A percentile compares a stretch with the other conserved stretches of the same genome.
Conservation (phyloP, 495 filamentous ascomycete species). For the Hypoxylon subgilvum region DNA sequence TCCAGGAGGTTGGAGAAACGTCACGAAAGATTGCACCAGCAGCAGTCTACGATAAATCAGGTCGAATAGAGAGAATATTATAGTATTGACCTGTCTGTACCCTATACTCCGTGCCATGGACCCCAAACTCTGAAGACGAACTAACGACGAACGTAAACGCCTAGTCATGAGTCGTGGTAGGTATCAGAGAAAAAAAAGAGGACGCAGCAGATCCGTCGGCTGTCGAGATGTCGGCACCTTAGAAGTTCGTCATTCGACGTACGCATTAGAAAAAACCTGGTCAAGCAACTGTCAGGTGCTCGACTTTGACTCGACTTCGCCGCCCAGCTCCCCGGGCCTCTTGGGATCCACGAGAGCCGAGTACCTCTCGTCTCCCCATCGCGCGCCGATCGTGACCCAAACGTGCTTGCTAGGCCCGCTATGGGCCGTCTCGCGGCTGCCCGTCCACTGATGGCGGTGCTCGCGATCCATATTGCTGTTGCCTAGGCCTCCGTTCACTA, state of each 20-base stretch:
- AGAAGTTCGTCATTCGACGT: not conserved
- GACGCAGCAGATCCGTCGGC: no score
- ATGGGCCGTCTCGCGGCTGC: slow-evolving; percentile 66
- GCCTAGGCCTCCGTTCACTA: slow-evolving; percentile 72
- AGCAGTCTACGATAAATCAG: no score
- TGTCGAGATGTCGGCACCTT: no score
- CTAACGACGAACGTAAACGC: slow-evolving; percentile 28
- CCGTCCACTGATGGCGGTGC: slow-evolving; percentile 68
- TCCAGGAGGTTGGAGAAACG: no score
- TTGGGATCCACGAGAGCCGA: slow-evolving; percentile 59
- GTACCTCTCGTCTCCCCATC: slow-evolving; percentile 68
- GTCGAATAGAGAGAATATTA: not conserved
- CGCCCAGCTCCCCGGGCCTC: slow-evolving; percentile 52
- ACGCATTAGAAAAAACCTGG: not conserved
- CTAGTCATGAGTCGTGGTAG: slow-evolving; percentile 29
- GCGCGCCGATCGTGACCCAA: slow-evolving; percentile 83
- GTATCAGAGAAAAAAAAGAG: slow-evolving; percentile 6
- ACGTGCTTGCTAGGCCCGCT: slow-evolving; percentile 70
- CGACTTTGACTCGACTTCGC: slow-evolving; percentile 52
- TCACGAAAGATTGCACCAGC: no score
- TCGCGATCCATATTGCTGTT: slow-evolving; percentile 58
- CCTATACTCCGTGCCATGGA: slow-evolving; percentile 35
- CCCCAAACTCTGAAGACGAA: slow-evolving; percentile 11
- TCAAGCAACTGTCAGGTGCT: not conserved
- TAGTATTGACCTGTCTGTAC: slow-evolving; percentile 16